phyloP scores from a whole-genome alignment of 2,329 filamentous ascomycete genomes.

The Colletotrichum echinochloae region DNA sequence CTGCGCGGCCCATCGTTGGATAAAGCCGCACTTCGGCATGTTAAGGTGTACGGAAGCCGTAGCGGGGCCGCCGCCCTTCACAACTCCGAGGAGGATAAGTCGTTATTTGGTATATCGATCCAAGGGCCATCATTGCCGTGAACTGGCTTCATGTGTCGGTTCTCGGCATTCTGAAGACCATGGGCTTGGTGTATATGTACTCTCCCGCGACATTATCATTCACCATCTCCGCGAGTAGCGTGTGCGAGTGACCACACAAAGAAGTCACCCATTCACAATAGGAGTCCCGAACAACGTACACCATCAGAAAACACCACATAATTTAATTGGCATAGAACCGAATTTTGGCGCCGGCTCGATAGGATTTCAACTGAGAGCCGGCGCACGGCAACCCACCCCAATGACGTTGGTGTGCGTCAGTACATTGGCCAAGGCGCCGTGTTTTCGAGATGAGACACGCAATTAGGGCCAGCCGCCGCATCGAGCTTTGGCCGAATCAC shows the following conservation, averaged over 20 bases:
- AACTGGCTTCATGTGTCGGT: not conserved
- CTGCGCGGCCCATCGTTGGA: not conserved
- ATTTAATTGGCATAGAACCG: not conserved
- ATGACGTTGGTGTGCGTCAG: not conserved
- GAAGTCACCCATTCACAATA: not conserved
- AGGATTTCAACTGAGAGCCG: not conserved
- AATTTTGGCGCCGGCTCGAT: not conserved
- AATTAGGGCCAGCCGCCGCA: not conserved
- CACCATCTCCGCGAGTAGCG: not conserved
- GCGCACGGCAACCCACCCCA: not conserved
- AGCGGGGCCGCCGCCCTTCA: not conserved
- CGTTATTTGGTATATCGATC: not conserved
- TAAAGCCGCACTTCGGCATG: not conserved
- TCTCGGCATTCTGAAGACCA: not conserved
- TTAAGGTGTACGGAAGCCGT: not conserved
- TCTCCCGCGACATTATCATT: not conserved
- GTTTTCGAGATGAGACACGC: constrained; percentile 16
- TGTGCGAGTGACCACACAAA: not conserved
- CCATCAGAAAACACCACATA: not conserved
- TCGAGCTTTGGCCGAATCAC: not conserved
- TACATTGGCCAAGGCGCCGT: not conserved
- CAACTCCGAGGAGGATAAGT: not conserved
- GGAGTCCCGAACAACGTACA: not conserved
- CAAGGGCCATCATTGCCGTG: not conserved
- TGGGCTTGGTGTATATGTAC: not conserved